Evolutionary conservation across 108 stramenopile genomes (phyloP).

Genomic region (Skeletonema costatum): DNA sequence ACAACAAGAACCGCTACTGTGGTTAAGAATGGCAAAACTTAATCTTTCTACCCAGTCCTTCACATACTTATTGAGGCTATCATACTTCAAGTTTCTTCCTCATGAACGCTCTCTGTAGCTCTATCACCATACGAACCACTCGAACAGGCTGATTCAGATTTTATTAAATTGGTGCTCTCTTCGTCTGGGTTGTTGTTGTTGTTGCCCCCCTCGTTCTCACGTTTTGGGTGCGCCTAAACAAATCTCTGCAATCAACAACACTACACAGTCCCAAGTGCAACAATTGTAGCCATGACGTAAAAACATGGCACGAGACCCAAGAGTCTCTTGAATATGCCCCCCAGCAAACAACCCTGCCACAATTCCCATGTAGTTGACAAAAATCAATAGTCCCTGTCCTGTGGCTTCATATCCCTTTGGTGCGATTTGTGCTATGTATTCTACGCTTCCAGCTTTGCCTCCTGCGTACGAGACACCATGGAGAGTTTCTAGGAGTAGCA

Average conservation of each 20-base stretch:
- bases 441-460: slow-evolving; percentile 45
- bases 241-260: slow-evolving; percentile 25
- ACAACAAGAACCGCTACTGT: no score
- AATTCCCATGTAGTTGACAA: slow-evolving; percentile 49
- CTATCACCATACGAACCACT: slow-evolving; percentile 34
- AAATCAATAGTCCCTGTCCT: slow-evolving; percentile 56
- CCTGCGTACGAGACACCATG: slow-evolving; percentile 77
- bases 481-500: slow-evolving; percentile 67
- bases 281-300: slow-evolving; percentile 30
- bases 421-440: slow-evolving; percentile 40
- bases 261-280: slow-evolving; percentile 21
- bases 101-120: slow-evolving; percentile 28
- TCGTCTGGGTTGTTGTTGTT: slow-evolving; percentile 6
- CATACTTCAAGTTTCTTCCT: slow-evolving; percentile 38
- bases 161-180: slow-evolving; percentile 24
- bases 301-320: slow-evolving; percentile 53
- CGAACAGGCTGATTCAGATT: slow-evolving; percentile 30
- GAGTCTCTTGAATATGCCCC: slow-evolving; percentile 43
- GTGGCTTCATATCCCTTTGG: slow-evolving; percentile 61
- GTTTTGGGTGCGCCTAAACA: slow-evolving; percentile 1
- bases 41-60: slow-evolving; percentile 32
- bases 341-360: slow-evolving; percentile 54
- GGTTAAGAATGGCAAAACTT: no score
- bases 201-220: background rate
- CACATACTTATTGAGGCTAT: slow-evolving; percentile 39